Percentiles rank a stretch among this genome's conserved stretches.
phyloP scores from a whole-genome alignment of 2,329 filamentous ascomycete species.

The Corynespora cassiicola region DNA sequence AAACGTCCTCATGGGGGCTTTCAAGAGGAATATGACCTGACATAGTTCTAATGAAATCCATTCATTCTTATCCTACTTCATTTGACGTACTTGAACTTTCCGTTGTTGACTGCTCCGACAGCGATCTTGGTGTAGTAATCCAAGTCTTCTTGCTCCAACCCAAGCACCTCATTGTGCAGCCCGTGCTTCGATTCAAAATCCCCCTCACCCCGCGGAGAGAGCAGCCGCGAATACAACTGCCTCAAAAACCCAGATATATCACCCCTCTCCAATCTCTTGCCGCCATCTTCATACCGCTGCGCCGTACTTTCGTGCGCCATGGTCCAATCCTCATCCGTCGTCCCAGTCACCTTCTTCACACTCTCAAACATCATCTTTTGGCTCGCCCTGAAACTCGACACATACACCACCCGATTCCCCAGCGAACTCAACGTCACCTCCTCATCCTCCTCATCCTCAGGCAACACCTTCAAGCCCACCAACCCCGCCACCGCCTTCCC shows the following conservation, averaged over 20 bases:
- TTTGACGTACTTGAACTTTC: too few species aligned
- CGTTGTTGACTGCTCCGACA: too few species aligned
- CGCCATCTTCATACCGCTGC: slow-evolving; percentile 18
- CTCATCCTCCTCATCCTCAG: slow-evolving; percentile 17
- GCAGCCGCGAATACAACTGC: slow-evolving; percentile 62
- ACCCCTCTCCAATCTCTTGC: slow-evolving; percentile 53
- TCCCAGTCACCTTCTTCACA: slow-evolving; percentile 39
- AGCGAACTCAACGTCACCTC: slow-evolving; percentile 19
- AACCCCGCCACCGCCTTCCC: slow-evolving; percentile 40
- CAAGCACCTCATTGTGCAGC: slow-evolving; percentile 61
- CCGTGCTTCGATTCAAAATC: slow-evolving; percentile 40
- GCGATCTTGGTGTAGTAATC: slow-evolving; percentile 63
- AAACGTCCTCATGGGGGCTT: slow-evolving; percentile 5
- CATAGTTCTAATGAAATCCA: too few species aligned
- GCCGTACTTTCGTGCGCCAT: slow-evolving; percentile 27
- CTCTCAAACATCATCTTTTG: slow-evolving; percentile 47
- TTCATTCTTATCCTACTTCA: too few species aligned
- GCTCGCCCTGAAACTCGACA: slow-evolving; percentile 43
- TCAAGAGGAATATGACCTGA: too few species aligned
- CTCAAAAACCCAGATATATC: slow-evolving; percentile 50
- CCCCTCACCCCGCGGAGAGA: slow-evolving; percentile 46
- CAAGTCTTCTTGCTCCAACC: slow-evolving; percentile 63
- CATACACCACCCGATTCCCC: slow-evolving; percentile 42
- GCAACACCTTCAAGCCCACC: slow-evolving; percentile 36
- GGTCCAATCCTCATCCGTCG: slow-evolving; percentile 44